Percentiles rank a stretch among this genome's conserved stretches.
phyloP scores from a whole-genome alignment of 345 rosid genomes.

The Clausena lansium region DNA sequence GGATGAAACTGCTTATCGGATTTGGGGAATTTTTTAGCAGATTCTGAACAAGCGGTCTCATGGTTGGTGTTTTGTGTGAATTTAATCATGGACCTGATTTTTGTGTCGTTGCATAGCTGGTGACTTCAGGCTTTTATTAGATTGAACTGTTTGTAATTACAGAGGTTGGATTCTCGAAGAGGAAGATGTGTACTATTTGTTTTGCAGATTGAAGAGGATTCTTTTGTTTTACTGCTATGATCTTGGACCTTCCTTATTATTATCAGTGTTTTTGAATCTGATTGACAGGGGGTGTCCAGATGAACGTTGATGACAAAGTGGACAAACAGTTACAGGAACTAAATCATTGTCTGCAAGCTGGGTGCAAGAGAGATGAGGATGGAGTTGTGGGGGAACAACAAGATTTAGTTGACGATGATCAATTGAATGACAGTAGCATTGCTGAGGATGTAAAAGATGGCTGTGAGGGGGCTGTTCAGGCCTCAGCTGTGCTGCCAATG shows the following conservation, averaged over 20 bases:
- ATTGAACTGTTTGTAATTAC: constrained; percentile 20
- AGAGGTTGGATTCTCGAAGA: constrained; percentile 29
- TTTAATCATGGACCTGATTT: constrained; percentile 13
- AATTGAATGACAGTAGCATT: constrained; percentile 28
- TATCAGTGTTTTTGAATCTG: constrained; percentile 33
- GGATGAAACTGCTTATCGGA: constrained; percentile 6
- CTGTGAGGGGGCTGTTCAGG: constrained; percentile 29
- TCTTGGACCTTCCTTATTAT: constrained; percentile 22
- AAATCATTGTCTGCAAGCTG: constrained; percentile 29
- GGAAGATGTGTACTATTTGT: constrained; percentile 33
- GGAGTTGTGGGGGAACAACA: constrained; percentile 27
- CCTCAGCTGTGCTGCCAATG: constrained; percentile 38
- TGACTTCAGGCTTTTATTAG: constrained; percentile 21
- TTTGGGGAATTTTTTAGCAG: constrained; percentile 11
- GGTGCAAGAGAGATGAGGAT: constrained; percentile 25
- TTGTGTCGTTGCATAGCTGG: neutral
- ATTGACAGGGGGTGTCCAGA: constrained; percentile 44
- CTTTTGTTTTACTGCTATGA: constrained; percentile 13
- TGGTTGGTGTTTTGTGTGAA: constrained; percentile 8
- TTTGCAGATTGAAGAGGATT: constrained; percentile 26
- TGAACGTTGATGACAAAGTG: constrained; percentile 45
- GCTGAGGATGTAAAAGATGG: constrained; percentile 37
- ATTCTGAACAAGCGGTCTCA: neutral
- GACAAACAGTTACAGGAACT: constrained; percentile 33
- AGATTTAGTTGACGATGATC: constrained; percentile 25